Base-by-base conservation (phyloP, 306 rosid genomes). In the Pyrus communis region DNA sequence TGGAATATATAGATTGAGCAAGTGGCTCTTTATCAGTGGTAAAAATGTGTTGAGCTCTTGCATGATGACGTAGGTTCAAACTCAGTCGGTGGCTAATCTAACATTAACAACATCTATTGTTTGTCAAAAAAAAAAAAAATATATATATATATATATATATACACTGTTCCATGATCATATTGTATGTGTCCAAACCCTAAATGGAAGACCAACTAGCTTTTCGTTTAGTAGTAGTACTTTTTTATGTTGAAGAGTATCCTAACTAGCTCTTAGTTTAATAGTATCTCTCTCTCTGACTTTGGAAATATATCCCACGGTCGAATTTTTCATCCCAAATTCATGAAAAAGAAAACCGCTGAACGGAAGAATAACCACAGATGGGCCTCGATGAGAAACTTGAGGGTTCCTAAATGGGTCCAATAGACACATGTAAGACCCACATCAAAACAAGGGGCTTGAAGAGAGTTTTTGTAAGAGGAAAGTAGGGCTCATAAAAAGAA, bases 61-160 rank as follows among this genome's bases (percentile, higher is more conserved):
- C 7, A 46, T 14, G 19, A 46, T 14, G 7, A 1, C 0, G 0
- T 14, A 2, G 0, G 1, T 46, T 46, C 1, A 3, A 46, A 46
- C 1, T 1, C 1, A 0, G 0, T 46, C 0, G 0, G 19, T 46
- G 19, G 6, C 2, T 14, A 46, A 46, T 46, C 0, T 43, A 11
- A 43, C 4, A 43, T 11, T 14, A 46, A 46, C 5, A 45, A 13
- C 0, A 46, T 13, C 0, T 14, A 10, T 46, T 2, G 2, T 1
- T 46, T 46, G 7, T 12, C 18, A 1, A 13, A 13, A 4, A 3
- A 45, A 45, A 45, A 12, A 88, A 35, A 35, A 2, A 5, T 25
- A 25, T 25, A 25, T 25, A 33, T 5, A 35, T 30, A 30, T 28
- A 28, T 30, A 35, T 31, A 31, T 4, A 35, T 35, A 35, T 7